Percentiles rank a stretch among this genome's conserved stretches.
These are phyloP conservation scores for Populus hybrid DNA, from an alignment of 441 rosid genomes.

Conservation along the genomic window DNA sequence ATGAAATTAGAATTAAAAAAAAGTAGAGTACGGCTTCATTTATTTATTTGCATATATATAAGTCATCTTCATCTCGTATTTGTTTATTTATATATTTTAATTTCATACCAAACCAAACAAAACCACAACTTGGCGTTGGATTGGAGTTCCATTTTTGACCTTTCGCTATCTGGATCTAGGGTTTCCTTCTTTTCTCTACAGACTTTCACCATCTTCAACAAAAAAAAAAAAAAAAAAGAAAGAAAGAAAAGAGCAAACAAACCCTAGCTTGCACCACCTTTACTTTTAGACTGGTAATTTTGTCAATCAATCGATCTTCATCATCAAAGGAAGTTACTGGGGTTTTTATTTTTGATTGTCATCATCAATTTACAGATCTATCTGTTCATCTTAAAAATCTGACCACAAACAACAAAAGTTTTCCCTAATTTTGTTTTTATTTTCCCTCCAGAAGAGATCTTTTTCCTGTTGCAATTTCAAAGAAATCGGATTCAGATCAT, in stretches of 20 bases:
- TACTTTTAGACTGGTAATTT: conserved; percentile 13
- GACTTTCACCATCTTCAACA: conserved; percentile 18
- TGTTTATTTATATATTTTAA: background rate
- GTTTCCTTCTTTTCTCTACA: conserved; percentile 29
- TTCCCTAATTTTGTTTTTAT: conserved; percentile 21
- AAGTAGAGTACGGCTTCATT: background rate
- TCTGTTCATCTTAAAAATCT: conserved; percentile 18
- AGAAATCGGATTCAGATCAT: conserved; percentile 17
- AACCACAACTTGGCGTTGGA: background rate
- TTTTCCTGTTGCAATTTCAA: conserved; percentile 25
- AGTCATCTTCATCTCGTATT: background rate
- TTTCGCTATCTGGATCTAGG: conserved; percentile 61
- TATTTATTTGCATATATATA: too few species aligned
- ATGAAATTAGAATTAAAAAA: too few species aligned
- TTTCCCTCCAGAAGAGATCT: conserved; percentile 3
- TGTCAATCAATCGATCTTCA: conserved; percentile 3
- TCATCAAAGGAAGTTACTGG: background rate
- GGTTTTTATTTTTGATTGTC: conserved; percentile 15
- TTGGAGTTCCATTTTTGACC: conserved; percentile 34
- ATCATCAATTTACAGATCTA: conserved; percentile 27
- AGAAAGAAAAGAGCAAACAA: conserved; percentile 4
- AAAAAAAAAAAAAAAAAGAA: background rate
- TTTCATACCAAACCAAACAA: background rate
- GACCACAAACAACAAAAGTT: conserved; percentile 5
- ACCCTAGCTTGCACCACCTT: conserved; percentile 15